Base-by-base conservation (phyloP, 495 filamentous ascomycete genomes). In the Pyrenopolyporus hunteri region DNA sequence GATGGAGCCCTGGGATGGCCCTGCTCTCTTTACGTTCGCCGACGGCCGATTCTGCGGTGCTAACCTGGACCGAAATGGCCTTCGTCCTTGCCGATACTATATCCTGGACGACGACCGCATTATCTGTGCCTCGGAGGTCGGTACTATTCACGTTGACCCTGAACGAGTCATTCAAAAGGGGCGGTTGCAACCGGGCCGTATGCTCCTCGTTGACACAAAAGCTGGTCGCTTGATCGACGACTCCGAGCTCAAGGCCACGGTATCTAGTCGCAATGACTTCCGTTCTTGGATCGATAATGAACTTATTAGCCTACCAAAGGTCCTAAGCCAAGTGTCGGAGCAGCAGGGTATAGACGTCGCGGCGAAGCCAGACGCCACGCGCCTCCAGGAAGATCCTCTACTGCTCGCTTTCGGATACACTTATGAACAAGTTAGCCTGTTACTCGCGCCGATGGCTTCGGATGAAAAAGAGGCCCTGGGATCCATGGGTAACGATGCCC, bases 1-100 rank as follows among this genome's bases (percentile, higher is more conserved):
- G 81, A 99, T 99, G 94, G 94, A 99, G 78, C 93, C 94, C 22
- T 99, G 94, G 94, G 94, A 99, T 75, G 94, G 94, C 6, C 94
- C 94, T 11, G 94, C 94, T 57, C 84, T 99, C 19, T 99, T 99
- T 80, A 97, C 93, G 2, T 99, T 99, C 75, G 90, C 95, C 22
- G 94, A 99, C 75, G 94, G 94, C 46, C 86, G 94, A 59, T 99
- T 96, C 80, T 99, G 94, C 67, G 94, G 94, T 82, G 94, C 94
- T 47, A 98, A 97, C 70, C 83, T 99, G n/a, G 94, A 99, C 78
- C 88, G 94, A 68, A 99, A 99, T 72, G 94, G 94, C 74, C 82
- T 99, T 55, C 88, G 94, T 56, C 94, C 94, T 56, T 99, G 94
- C 82, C 87, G 94, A 76, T 99, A 93, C 85, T 99, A 99, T 69